These are phyloP conservation scores for Fusarium praegraminearum DNA, from an alignment of 2,329 filamentous ascomycete species.

Conservation along the genomic window DNA sequence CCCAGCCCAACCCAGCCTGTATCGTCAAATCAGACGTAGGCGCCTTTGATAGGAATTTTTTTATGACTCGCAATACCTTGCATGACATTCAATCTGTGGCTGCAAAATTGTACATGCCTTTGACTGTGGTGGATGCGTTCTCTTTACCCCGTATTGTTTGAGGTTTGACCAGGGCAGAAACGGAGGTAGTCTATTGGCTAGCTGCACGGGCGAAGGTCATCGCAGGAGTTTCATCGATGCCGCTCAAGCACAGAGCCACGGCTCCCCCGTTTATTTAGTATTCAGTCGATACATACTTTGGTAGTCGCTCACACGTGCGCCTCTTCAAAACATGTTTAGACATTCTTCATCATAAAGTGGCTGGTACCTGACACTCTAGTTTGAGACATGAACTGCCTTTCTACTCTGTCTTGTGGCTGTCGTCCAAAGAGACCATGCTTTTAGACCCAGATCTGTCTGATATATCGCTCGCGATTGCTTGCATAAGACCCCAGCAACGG, in stretches of 20 bases:
- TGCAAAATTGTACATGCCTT: background rate
- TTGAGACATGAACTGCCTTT: background rate
- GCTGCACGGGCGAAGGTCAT: conserved; percentile 33
- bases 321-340: conserved; percentile 22
- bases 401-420: background rate
- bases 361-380: conserved; percentile 17
- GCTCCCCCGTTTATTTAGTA: background rate
- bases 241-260: conserved; percentile 34
- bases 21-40: conserved; percentile 1
- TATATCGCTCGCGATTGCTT: conserved; percentile 31
- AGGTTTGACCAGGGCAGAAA: conserved; percentile 38
- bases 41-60: conserved; percentile 34
- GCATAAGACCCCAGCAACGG: conserved; percentile 30
- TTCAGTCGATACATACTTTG: background rate
- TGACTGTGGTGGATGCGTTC: background rate
- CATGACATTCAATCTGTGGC: conserved; percentile 2
- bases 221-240: conserved; percentile 39
- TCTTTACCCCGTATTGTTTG: conserved; percentile 40
- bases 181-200: conserved; percentile 29
- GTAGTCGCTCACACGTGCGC: conserved; percentile 21
- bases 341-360: conserved; percentile 22
- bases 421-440: background rate
- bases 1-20: conserved; percentile 20
- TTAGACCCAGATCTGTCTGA: conserved; percentile 10
- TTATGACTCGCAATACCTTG: conserved; percentile 9